Evolutionary conservation across 805 yeast species (phyloP).

Genomic region (Myxozyma monticola): DNA sequence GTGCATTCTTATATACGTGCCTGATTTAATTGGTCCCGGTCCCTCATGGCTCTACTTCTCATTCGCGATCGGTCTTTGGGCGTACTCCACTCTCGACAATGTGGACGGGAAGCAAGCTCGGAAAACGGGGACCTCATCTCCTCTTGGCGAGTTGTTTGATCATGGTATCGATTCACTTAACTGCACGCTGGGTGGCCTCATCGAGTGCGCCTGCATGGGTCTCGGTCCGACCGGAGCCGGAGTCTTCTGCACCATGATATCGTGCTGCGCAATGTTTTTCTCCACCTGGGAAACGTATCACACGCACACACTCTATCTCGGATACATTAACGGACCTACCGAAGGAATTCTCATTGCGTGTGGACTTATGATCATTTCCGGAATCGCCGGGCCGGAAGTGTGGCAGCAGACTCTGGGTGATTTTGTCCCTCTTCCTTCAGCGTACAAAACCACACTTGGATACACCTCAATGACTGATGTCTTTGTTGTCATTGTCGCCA

Average conservation of each 20-base stretch:
- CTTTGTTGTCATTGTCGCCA: conserved; percentile 36
- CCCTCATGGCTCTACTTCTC: conserved; percentile 79
- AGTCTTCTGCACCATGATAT: conserved; percentile 69
- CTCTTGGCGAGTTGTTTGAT: conserved; percentile 92
- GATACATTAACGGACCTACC: conserved; percentile 90
- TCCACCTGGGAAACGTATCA: conserved; percentile 34
- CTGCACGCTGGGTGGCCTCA: conserved; percentile 74
- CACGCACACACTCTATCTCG: conserved; percentile 60
- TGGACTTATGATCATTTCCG: conserved; percentile 60
- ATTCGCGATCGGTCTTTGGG: conserved; percentile 77
- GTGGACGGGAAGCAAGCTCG: conserved; percentile 97
- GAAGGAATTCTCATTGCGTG: conserved; percentile 82
- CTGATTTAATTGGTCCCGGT: conserved; percentile 55
- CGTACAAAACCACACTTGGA: neutral
- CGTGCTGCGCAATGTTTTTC: conserved; percentile 52
- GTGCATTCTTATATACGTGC: conserved; percentile 69
- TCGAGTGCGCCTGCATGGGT: conserved; percentile 75
- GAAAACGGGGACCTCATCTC: conserved; percentile 85
- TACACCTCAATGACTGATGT: conserved; percentile 26
- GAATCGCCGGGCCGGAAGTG: conserved; percentile 63
- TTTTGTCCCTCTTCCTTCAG: conserved; percentile 32
- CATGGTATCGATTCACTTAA: conserved; percentile 78
- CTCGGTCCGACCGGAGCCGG: conserved; percentile 79
- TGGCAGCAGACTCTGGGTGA: conserved; percentile 55
- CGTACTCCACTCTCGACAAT: conserved; percentile 96